A percentile compares a stretch with the other conserved stretches of the same genome.
Conservation (phyloP, 352 stramenopile species). For the Pythium brachiatum region DNA sequence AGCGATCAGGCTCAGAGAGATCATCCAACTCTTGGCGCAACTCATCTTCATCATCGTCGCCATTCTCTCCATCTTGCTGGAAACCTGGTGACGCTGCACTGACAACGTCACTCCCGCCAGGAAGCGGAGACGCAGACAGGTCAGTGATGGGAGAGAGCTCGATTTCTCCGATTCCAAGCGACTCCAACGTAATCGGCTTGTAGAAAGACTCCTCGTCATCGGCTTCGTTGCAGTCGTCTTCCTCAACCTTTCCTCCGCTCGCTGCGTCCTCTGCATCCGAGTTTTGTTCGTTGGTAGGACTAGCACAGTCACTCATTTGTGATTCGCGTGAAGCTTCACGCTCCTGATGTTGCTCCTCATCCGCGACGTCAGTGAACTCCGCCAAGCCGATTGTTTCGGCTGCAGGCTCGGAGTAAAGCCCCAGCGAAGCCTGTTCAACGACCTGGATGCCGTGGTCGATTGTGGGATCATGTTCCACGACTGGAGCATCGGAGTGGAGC, state of each 20-base stretch:
- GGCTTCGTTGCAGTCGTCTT: neutral
- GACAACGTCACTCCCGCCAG: neutral
- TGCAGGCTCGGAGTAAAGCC: neutral
- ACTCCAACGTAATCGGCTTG: slow-evolving; percentile 38
- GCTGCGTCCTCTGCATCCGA: neutral
- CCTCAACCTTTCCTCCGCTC: neutral
- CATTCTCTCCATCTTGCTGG: neutral
- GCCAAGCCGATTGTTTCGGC: neutral
- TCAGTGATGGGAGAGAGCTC: slow-evolving; percentile 34
- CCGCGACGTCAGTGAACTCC: too few species aligned
- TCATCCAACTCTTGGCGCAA: neutral
- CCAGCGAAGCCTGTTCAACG: neutral
- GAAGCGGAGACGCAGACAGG: neutral
- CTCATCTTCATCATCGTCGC: neutral
- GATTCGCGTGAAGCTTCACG: neutral
- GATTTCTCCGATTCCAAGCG: slow-evolving; percentile 44
- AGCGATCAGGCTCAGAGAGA: neutral
- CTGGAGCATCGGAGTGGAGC: too few species aligned
- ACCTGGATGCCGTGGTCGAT: neutral
- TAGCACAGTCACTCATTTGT: neutral
- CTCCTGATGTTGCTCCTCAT: too few species aligned
- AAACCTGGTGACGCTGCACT: neutral
- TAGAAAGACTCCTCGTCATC: slow-evolving; percentile 15
- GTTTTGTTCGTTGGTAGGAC: neutral
- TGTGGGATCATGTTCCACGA: neutral